A percentile compares a stretch with the other conserved stretches of the same genome.
Conservation (phyloP, 2,329 filamentous ascomycete genomes). For the Reticulascus tulasneorum region DNA sequence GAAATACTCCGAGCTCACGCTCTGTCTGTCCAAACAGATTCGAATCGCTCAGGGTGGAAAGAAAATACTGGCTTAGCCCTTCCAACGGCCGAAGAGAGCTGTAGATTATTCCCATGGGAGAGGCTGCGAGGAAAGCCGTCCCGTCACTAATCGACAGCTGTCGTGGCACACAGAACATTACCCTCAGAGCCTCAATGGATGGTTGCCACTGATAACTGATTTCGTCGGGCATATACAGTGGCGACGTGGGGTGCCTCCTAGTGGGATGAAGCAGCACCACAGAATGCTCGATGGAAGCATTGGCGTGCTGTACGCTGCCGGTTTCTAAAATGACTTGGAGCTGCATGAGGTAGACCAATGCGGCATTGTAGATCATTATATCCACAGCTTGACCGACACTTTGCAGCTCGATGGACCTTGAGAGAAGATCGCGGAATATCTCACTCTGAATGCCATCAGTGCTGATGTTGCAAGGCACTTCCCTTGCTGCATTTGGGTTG, state of each 20-base stretch:
- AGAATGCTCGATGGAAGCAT: neutral
- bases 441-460: neutral
- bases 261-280: too few species aligned
- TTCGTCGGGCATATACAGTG: slow-evolving; percentile 3
- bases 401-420: neutral
- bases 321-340: neutral
- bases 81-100: too few species aligned
- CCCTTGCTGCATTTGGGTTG: neutral
- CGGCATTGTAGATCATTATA: slow-evolving; percentile 6
- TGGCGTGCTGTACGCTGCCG: slow-evolving; percentile 1
- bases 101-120: slow-evolving; percentile 2
- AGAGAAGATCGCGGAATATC: neutral
- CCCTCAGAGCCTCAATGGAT: slow-evolving; percentile 1
- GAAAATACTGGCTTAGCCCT: too few species aligned
- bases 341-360: slow-evolving; percentile 2
- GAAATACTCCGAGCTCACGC: too few species aligned
- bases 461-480: neutral
- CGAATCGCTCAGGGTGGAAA: too few species aligned
- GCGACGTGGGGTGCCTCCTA: neutral
- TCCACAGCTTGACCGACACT: neutral
- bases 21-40: too few species aligned
- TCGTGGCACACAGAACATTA: neutral
- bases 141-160: neutral
- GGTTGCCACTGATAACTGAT: slow-evolving; percentile 6
- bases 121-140: neutral